Base-by-base conservation (phyloP, 208 protist genomes). In the Leishmania mexicana region DNA sequence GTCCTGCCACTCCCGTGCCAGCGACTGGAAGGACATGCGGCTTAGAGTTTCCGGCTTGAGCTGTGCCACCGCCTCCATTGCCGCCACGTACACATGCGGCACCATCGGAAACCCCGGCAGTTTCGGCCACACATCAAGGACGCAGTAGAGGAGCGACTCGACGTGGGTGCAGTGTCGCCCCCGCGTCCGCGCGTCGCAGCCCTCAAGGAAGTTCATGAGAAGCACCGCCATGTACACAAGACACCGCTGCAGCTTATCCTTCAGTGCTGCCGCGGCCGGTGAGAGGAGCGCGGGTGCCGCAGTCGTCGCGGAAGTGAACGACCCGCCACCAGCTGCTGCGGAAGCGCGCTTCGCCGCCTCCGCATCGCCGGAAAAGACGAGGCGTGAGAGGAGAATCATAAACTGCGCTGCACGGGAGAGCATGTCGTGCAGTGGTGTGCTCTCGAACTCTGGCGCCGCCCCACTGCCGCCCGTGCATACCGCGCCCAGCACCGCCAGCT, bases 91-190 rank as follows among this genome's bases (percentile, higher is more conserved):
- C 60, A 87, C 71, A 64, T 81, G 76, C 19, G 89, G 84, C 57
- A 88, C 75, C 68, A 87, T 75, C 35, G 83, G 86, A 42, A 89
- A 84, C 21, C 84, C 82, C 0, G 78, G 83, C 45, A 92, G 73
- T 21, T 21, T 47, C 3, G 86, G 89, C 89, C 84, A 86, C 67
- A 86, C 80, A 53, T 88, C 86, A 11, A 92, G 75, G 49, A 89
- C 51, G 73, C 88, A 88, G 79, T 78, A 87, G 24, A 92, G 80
- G 8, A 90, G 75, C 17, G 85, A 84, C 72, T 87, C 76, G 7
- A 84, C 73, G 42, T 82, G 58, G 79, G 60, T 51, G 62, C 79
- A 68, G 47, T 85, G 81, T 58, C 78, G 67, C 28, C 81, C 67
- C 2, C 79, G 70, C 53, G 67, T 84, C 42, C 83, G 79, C 47